These are phyloP conservation scores for Anisodus tanguticus DNA, from an alignment of 257 asterid genomes.

Conservation along the genomic window DNA sequence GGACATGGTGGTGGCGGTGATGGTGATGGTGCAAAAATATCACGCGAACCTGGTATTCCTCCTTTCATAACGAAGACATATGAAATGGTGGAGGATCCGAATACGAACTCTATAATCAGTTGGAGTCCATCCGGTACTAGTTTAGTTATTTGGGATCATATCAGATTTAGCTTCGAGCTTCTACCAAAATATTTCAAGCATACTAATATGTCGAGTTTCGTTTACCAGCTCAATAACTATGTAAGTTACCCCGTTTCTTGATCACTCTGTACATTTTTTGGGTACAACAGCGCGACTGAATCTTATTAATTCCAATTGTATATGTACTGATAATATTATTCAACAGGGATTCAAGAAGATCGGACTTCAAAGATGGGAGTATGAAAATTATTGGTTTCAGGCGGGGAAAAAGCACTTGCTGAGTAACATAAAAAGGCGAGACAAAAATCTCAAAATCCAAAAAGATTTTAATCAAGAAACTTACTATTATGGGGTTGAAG, in stretches of 20 bases:
- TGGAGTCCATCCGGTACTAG: conserved; percentile 58
- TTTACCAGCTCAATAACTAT: conserved; percentile 71
- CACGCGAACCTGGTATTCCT: conserved; percentile 38
- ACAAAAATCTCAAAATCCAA: neutral
- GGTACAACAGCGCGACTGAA: neutral
- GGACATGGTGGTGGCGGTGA: neutral
- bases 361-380: conserved; percentile 63
- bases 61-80: conserved; percentile 59
- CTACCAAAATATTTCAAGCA: conserved; percentile 60
- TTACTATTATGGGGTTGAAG: conserved; percentile 10
- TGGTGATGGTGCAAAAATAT: conserved; percentile 10
- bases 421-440: conserved; percentile 49
- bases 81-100: conserved; percentile 61
- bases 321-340: neutral
- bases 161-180: conserved; percentile 46
- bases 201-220: conserved; percentile 60
- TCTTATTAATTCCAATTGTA: neutral
- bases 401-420: conserved; percentile 52
- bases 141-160: conserved; percentile 61
- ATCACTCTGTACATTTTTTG: neutral
- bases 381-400: conserved; percentile 53
- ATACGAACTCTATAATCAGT: conserved; percentile 45
- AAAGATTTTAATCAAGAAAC: neutral
- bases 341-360: conserved; percentile 66
- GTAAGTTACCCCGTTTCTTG: conserved; percentile 37